Evolutionary conservation across 192 early-diverging fungal genomes (phyloP).

Genomic region (Gigaspora rosea): DNA sequence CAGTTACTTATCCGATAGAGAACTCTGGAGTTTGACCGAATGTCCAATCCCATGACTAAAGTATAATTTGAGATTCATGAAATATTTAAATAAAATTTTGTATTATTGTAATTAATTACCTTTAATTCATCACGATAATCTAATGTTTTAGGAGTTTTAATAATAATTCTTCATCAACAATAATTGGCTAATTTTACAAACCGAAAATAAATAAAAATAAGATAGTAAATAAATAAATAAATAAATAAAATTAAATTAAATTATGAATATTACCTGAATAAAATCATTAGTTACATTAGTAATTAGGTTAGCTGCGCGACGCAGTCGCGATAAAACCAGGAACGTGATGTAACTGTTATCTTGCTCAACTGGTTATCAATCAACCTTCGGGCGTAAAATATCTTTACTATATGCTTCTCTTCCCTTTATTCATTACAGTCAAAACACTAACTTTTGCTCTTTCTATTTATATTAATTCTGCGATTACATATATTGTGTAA

Average conservation of each 20-base stretch:
- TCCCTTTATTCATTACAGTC: too few species aligned
- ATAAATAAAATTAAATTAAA: neutral
- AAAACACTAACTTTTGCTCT: too few species aligned
- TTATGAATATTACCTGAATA: neutral
- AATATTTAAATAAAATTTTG: neutral
- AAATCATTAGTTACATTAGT: neutral
- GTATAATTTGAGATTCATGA: conserved; percentile 31
- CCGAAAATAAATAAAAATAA: too few species aligned
- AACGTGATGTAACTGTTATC: too few species aligned
- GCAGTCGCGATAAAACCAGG: too few species aligned
- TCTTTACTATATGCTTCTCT: too few species aligned
- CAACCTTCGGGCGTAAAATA: too few species aligned
- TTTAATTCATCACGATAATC: conserved; percentile 33
- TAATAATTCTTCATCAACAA: conserved; percentile 13
- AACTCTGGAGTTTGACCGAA: conserved; percentile 93
- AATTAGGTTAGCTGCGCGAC: too few species aligned
- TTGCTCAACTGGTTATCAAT: too few species aligned
- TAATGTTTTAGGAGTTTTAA: conserved; percentile 16
- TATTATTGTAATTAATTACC: conserved; percentile 6
- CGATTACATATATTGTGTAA: too few species aligned
- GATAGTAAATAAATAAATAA: neutral
- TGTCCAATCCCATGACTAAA: conserved; percentile 83
- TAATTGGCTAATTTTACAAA: neutral
- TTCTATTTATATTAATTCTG: too few species aligned
- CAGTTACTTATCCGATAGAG: conserved; percentile 52